phyloP scores from a whole-genome alignment of 2,329 filamentous ascomycete species.

The Pseudogymnoascus sp. region DNA sequence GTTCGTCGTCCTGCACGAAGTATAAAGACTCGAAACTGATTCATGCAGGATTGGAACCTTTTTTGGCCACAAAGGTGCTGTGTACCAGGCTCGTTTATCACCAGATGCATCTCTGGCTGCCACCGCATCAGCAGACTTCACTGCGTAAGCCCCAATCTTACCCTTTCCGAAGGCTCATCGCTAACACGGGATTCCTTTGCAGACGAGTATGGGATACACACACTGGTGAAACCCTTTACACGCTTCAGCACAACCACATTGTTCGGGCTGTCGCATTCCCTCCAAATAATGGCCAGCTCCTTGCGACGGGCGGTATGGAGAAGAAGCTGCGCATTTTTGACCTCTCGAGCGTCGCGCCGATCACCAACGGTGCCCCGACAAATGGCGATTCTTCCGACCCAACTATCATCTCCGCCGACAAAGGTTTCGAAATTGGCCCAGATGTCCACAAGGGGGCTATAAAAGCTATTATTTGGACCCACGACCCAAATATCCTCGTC shows the following conservation, averaged over 20 bases:
- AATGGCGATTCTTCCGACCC: conserved; percentile 29
- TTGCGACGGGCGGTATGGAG: conserved; percentile 91
- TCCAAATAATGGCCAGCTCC: conserved; percentile 68
- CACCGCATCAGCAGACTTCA: conserved; percentile 93
- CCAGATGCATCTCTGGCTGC: conserved; percentile 81
- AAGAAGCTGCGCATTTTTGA: conserved; percentile 96
- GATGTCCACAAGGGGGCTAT: conserved; percentile 80
- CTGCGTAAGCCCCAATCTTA: conserved; percentile 53
- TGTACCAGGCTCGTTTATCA: conserved; percentile 91
- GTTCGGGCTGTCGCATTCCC: conserved; percentile 90
- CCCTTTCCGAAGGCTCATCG: background rate
- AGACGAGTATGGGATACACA: conserved; percentile 97
- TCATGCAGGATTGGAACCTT: conserved; percentile 77
- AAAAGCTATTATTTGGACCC: conserved; percentile 93
- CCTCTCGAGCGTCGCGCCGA: conserved; percentile 51
- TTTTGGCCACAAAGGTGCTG: conserved; percentile 94
- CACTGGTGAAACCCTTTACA: conserved; percentile 80
- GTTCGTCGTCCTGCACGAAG: conserved; percentile 36
- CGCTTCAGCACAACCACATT: conserved; percentile 87
- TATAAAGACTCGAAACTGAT: conserved; percentile 8
- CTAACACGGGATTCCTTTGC: conserved; percentile 11
- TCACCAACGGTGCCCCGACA: conserved; percentile 24
- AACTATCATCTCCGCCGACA: conserved; percentile 48
- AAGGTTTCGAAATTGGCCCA: conserved; percentile 76
- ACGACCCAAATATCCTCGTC: conserved; percentile 77